phyloP scores from a whole-genome alignment of 148 eudicot genomes.

The Vaccinium darrowii region DNA sequence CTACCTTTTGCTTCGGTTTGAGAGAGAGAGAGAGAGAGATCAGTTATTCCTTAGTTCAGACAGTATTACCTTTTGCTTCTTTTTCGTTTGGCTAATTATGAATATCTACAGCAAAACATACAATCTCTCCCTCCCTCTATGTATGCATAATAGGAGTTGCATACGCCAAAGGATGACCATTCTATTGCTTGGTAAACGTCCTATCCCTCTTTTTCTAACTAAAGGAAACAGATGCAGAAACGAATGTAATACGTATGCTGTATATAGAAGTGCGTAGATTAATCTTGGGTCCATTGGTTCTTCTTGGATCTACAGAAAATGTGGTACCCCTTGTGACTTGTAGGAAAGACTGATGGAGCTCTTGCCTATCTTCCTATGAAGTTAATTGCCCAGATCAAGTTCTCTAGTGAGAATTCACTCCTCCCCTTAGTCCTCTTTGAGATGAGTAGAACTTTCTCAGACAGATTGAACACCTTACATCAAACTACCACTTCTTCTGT shows the following conservation, averaged over 20 bases:
- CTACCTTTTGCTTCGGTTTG: no score
- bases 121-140: background rate
- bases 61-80: background rate
- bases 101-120: background rate
- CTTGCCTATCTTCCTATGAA: constrained; percentile 1
- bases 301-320: background rate
- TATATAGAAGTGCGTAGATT: background rate
- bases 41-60: background rate
- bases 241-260: background rate
- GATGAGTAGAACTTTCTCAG: background rate
- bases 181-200: background rate
- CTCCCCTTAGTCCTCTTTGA: no score
- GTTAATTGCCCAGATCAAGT: background rate
- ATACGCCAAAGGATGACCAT: background rate
- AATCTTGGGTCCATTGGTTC: background rate
- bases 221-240: background rate
- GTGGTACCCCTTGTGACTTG: background rate
- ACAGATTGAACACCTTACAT: background rate
- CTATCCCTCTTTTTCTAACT: background rate
- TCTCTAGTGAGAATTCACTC: no score
- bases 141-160: background rate
- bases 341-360: background rate
- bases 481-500: background rate
- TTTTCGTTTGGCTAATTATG: background rate
- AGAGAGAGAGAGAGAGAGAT: background rate